A percentile compares a stretch with the other conserved stretches of the same genome.
phyloP scores from a whole-genome alignment of 2,329 filamentous ascomycete genomes.

The Myotisia sp. region DNA sequence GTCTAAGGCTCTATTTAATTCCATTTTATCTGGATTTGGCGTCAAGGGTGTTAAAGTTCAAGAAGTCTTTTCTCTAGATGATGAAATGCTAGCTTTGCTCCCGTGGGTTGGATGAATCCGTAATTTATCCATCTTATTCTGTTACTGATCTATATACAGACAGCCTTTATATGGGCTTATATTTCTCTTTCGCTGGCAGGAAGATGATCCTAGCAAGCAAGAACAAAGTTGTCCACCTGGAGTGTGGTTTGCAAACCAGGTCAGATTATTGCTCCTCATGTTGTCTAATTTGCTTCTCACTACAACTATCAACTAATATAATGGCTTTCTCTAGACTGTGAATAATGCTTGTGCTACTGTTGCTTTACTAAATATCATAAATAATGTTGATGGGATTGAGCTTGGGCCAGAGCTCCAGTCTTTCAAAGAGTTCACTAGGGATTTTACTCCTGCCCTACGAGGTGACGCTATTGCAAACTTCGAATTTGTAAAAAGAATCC shows the following conservation, averaged over 20 bases:
- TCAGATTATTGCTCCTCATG: conserved; percentile 18
- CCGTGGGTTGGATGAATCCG: conserved; percentile 35
- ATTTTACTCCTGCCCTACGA: conserved; percentile 56
- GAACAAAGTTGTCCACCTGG: conserved; percentile 44
- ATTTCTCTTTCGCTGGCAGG: conserved; percentile 65
- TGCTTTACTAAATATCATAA: conserved; percentile 81
- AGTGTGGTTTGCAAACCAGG: conserved; percentile 92
- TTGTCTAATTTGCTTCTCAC: conserved; percentile 5
- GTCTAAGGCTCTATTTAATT: conserved; percentile 63
- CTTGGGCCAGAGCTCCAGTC: conserved; percentile 55
- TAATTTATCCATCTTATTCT: conserved; percentile 3
- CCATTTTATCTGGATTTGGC: conserved; percentile 66
- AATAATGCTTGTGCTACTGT: conserved; percentile 84
- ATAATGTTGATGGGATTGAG: conserved; percentile 56
- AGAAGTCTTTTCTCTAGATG: conserved; percentile 49
- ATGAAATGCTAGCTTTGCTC: conserved; percentile 47
- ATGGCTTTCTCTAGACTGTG: conserved; percentile 52
- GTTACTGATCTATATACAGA: conserved; percentile 26
- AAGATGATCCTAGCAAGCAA: conserved; percentile 39
- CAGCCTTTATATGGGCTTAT: conserved; percentile 73
- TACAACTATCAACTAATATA: no score
- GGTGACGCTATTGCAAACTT: conserved; percentile 64
- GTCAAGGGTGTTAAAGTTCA: conserved; percentile 35
- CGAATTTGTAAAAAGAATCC: conserved; percentile 60
- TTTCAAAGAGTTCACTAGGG: conserved; percentile 59